Evolutionary conservation across 768 basidiomycete genomes (phyloP).

Genomic region (Tricholoma saponaceum): DNA sequence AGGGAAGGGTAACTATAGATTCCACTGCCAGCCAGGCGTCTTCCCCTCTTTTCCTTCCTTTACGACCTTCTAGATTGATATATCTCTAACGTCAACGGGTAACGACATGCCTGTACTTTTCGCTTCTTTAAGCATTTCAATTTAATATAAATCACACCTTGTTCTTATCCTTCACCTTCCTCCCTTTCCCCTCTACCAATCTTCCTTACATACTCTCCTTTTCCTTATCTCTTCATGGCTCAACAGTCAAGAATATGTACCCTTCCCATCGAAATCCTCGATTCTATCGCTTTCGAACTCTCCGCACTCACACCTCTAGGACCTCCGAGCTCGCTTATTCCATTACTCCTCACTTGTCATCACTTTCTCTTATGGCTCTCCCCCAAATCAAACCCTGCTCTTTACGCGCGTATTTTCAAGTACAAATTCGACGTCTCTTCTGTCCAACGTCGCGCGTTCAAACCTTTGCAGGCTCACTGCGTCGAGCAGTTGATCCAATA

Average conservation of each 20-base stretch:
- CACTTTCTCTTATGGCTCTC: conserved; percentile 34
- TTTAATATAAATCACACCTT: not conserved
- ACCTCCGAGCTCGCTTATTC: conserved; percentile 42
- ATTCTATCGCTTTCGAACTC: conserved; percentile 48
- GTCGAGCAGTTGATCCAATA: conserved; percentile 31
- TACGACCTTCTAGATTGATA: not conserved
- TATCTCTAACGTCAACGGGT: not conserved
- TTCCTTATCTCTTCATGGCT: too few relatives aligned
- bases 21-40: not conserved
- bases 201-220: too few relatives aligned
- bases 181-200: not conserved
- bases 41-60: too few relatives aligned
- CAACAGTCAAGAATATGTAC: not conserved
- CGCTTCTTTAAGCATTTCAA: too few relatives aligned
- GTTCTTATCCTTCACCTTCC: not conserved
- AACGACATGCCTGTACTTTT: not conserved
- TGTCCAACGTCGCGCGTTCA: conserved; percentile 45
- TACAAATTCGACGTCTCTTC: conserved; percentile 55
- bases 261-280: conserved; percentile 44
- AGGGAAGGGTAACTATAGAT: not conserved
- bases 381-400: conserved; percentile 23
- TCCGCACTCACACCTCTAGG: conserved; percentile 36
- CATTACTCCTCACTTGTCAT: conserved; percentile 44
- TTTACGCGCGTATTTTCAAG: conserved; percentile 53
- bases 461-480: conserved; percentile 25